Percentiles rank a stretch among this genome's conserved stretches.
These are phyloP conservation scores for Cystofilobasidium capitatum DNA, from an alignment of 768 basidiomycete species.

Conservation along the genomic window DNA sequence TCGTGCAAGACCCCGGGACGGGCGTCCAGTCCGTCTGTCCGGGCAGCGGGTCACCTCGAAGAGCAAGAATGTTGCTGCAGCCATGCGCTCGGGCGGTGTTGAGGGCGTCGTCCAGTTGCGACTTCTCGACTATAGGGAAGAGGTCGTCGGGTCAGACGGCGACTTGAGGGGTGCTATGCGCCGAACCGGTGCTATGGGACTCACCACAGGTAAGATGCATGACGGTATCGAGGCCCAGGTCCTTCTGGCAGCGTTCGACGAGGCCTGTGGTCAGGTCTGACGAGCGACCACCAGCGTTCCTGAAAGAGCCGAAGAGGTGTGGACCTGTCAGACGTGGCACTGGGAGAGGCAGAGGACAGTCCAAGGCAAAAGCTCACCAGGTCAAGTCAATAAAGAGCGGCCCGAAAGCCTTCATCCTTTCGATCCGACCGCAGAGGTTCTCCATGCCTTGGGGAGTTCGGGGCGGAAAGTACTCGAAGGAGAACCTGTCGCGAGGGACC, in stretches of 20 bases:
- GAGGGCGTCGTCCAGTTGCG: slow-evolving; percentile 86
- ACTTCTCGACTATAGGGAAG: slow-evolving; percentile 69
- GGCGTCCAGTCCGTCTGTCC: slow-evolving; percentile 88
- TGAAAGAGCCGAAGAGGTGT: slow-evolving; percentile 36
- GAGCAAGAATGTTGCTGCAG: slow-evolving; percentile 83
- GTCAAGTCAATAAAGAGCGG: slow-evolving; percentile 99
- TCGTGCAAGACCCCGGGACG: slow-evolving; percentile 76
- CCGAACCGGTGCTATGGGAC: too few relatives aligned
- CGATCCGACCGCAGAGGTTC: slow-evolving; percentile 96
- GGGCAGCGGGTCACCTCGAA: slow-evolving; percentile 81
- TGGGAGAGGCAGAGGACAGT: neutral
- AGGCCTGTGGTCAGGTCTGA: slow-evolving; percentile 88
- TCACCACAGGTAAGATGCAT: slow-evolving; percentile 99
- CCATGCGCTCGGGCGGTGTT: slow-evolving; percentile 76
- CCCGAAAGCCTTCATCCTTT: slow-evolving; percentile 88
- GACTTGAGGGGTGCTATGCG: too few relatives aligned
- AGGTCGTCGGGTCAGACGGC: too few relatives aligned
- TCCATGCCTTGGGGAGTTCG: slow-evolving; percentile 74
- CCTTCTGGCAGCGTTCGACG: slow-evolving; percentile 84
- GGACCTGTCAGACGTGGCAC: neutral
- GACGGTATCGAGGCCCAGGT: slow-evolving; percentile 92
- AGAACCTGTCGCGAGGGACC: too few relatives aligned
- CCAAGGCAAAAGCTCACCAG: slow-evolving; percentile 48
- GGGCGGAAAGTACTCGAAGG: slow-evolving; percentile 96
- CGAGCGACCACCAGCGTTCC: slow-evolving; percentile 93